Evolutionary conservation across 176 grass and related monocot genomes (phyloP), one percentile per base, ranked within the genome.

Genomic region (Carex cristatella): DNA sequence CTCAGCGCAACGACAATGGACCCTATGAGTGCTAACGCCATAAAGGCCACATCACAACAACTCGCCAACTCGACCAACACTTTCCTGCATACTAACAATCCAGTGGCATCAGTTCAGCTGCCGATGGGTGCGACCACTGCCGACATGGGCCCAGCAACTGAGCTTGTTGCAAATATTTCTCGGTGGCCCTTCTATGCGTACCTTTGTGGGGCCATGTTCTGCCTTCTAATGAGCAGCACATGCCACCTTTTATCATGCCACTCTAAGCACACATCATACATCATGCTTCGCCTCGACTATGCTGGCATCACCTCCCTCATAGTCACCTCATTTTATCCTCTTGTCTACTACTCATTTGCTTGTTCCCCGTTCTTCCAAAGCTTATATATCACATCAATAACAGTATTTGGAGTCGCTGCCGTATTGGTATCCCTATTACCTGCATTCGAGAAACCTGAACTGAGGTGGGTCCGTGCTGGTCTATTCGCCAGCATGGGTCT

Each of bases 261-360:
- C 62, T 95, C 93, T 32, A 87, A 90, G 88, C 91, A 87, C 83
- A 84, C 93, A 57, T 89, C 83, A 87, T 95, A 95, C 87, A 59
- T 91, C 65, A 71, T 95, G 80, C 93, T 95, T 89, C 91, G 93
- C 10, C 91, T 95, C 1, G 93, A 95, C 83, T 95, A 95, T 79
- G 90, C 88, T 10, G 93, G 91, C 80, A 95, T 95, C 89, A 86
- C 85, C 0, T 76, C 88, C 10, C 93, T 95, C 87, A 95, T 95
- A 75, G 91, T 92, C 89, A 95, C 93, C 82, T 95, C 91, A 76
- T 95, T 95, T 89, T 95, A 95, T 89, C 93, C 93, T 75, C 91
- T 92, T 66, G 90, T 92, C 65, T 95, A 95, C 91, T 95, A 95
- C 85, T 92, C 91, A 37, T 95, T 95, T 85, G 63, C 90, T 19